phyloP scores from a whole-genome alignment of 2,329 filamentous ascomycete genomes.

The Knoxdaviesia proteae region DNA sequence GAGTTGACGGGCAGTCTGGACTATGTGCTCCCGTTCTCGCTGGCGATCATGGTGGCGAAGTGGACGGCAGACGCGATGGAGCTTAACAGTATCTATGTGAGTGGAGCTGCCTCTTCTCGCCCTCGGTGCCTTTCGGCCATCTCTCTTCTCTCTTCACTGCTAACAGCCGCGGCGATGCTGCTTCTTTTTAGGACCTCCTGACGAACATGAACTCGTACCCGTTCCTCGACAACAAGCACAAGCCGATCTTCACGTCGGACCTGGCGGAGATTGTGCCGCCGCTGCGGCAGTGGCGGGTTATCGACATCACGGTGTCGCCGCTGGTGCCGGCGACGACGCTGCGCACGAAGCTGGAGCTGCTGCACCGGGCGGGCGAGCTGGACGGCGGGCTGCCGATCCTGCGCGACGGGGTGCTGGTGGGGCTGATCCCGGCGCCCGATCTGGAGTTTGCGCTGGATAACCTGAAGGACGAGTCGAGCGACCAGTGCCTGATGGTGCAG shows the following conservation, averaged over 20 bases:
- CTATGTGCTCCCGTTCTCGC: conserved; percentile 84
- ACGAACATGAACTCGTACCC: conserved; percentile 97
- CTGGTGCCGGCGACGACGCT: conserved; percentile 58
- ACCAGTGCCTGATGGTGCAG: conserved; percentile 64
- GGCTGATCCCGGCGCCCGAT: conserved; percentile 82
- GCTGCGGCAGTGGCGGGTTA: conserved; percentile 53
- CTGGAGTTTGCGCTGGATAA: conserved; percentile 82
- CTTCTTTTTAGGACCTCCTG: conserved; percentile 45
- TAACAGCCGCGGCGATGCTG: background rate
- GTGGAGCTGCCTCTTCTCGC: conserved; percentile 9
- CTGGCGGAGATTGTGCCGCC: conserved; percentile 71
- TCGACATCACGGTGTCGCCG: conserved; percentile 72
- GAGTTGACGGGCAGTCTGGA: conserved; percentile 88
- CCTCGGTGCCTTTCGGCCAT: background rate
- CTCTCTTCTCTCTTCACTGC: conserved; percentile 4
- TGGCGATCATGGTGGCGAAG: conserved; percentile 85
- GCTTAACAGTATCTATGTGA: conserved; percentile 75
- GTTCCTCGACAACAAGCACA: conserved; percentile 90
- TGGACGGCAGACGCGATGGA: conserved; percentile 96
- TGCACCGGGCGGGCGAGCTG: conserved; percentile 73
- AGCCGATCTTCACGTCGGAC: conserved; percentile 75
- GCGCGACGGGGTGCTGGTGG: conserved; percentile 58
- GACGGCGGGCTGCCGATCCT: conserved; percentile 84
- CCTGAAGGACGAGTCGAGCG: conserved; percentile 51
- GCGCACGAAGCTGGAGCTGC: conserved; percentile 57